phyloP scores from a whole-genome alignment of 495 filamentous ascomycete species.

The Penicillium robsamsonii region DNA sequence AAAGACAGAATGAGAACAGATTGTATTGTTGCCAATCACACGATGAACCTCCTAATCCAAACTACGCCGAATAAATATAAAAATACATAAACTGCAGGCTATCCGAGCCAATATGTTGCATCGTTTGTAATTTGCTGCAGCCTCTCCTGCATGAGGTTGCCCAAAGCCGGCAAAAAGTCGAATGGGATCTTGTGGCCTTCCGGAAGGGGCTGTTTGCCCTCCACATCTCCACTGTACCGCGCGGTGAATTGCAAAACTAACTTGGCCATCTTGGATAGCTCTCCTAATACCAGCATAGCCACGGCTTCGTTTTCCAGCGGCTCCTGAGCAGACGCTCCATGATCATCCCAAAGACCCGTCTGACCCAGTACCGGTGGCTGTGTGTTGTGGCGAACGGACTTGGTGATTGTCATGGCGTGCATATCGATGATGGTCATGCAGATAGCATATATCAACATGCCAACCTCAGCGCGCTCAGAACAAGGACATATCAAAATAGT shows the following conservation, averaged over 20 bases:
- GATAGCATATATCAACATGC: slow-evolving; percentile 13
- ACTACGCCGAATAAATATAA: too few species aligned
- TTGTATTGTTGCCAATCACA: too few species aligned
- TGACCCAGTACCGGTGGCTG: background rate
- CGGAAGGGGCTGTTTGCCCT: background rate
- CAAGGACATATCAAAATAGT: slow-evolving; percentile 20
- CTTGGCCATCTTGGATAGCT: slow-evolving; percentile 19
- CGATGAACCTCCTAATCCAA: too few species aligned
- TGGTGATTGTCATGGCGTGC: slow-evolving; percentile 4
- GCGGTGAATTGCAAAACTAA: slow-evolving; percentile 18
- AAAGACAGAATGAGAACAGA: too few species aligned
- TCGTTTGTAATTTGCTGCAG: background rate
- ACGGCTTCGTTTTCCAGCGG: background rate
- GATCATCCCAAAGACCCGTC: background rate
- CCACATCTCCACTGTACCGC: slow-evolving; percentile 11
- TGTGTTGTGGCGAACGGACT: background rate
- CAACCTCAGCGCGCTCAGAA: slow-evolving; percentile 14
- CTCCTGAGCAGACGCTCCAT: background rate
- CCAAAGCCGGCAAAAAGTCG: background rate
- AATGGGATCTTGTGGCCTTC: background rate
- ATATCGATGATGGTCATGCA: slow-evolving; percentile 20
- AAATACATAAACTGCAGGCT: background rate
- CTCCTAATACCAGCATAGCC: slow-evolving; percentile 8
- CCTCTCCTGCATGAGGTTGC: background rate
- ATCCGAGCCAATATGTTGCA: background rate